These are phyloP conservation scores for Naganishia randhawae DNA, from an alignment of 768 basidiomycete species.

Conservation along the genomic window DNA sequence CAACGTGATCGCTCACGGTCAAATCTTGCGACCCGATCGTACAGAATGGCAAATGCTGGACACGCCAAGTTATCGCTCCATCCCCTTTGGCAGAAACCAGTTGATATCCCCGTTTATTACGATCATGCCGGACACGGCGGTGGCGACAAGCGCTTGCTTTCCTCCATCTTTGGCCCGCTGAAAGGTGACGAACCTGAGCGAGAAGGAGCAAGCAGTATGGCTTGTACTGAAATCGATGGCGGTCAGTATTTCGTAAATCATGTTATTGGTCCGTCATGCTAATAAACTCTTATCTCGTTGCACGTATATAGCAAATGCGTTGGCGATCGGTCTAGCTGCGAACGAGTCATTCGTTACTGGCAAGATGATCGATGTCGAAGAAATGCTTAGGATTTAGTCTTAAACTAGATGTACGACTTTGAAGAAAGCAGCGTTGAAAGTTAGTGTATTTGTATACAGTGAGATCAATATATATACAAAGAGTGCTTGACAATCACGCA, in stretches of 20 bases:
- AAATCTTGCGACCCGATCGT: slow-evolving; percentile 2
- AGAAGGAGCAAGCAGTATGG: slow-evolving; percentile 55
- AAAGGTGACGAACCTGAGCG: slow-evolving; percentile 53
- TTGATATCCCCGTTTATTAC: slow-evolving; percentile 53
- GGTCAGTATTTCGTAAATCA: not conserved
- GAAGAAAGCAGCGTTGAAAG: too few relatives aligned
- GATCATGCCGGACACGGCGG: slow-evolving; percentile 57
- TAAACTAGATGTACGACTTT: not conserved
- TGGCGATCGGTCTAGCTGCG: slow-evolving; percentile 56
- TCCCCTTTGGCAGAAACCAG: slow-evolving; percentile 54
- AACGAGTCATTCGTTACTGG: slow-evolving; percentile 58
- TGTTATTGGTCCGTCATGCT: not conserved
- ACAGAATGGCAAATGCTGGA: slow-evolving; percentile 54
- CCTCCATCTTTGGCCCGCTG: slow-evolving; percentile 55
- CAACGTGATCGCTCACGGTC: not conserved
- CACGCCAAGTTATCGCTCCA: slow-evolving; percentile 55
- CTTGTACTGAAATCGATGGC: slow-evolving; percentile 57
- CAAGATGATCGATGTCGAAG: slow-evolving; percentile 53
- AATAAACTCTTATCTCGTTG: not conserved
- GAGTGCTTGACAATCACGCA: too few relatives aligned
- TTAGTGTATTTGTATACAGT: too few relatives aligned
- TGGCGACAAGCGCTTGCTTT: slow-evolving; percentile 57
- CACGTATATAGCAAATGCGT: slow-evolving; percentile 45
- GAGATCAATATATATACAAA: too few relatives aligned
- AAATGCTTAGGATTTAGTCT: slow-evolving; percentile 36